A percentile compares a stretch with the other conserved stretches of the same genome.
These are phyloP conservation scores for Phytophthora sansomeana DNA, from an alignment of 352 stramenopile species.

Conservation along the genomic window DNA sequence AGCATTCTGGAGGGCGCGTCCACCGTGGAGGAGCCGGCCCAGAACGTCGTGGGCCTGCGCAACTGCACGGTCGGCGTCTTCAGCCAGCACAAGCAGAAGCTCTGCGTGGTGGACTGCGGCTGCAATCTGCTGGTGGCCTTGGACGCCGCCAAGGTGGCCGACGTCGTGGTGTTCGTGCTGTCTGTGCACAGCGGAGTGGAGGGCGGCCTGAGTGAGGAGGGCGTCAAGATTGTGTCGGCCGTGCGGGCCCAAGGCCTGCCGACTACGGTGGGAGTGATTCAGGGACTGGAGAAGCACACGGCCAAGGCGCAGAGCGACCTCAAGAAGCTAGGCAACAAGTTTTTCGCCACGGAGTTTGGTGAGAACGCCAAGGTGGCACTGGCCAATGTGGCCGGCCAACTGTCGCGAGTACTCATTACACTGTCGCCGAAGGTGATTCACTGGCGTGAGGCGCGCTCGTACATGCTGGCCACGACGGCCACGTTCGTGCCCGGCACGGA, in stretches of 20 bases:
- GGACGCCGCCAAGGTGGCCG: slow-evolving; percentile 88
- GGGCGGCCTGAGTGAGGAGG: slow-evolving; percentile 85
- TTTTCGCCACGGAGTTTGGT: slow-evolving; percentile 92
- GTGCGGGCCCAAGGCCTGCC: slow-evolving; percentile 94
- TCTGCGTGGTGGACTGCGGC: slow-evolving; percentile 86
- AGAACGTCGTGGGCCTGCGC: slow-evolving; percentile 48
- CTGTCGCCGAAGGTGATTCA: slow-evolving; percentile 87
- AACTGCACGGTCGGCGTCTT: slow-evolving; percentile 81
- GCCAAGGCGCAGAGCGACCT: slow-evolving; percentile 79
- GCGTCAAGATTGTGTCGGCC: slow-evolving; percentile 91
- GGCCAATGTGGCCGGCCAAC: slow-evolving; percentile 79
- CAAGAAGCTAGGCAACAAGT: slow-evolving; percentile 88
- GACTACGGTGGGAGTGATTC: slow-evolving; percentile 85
- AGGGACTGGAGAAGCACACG: slow-evolving; percentile 80
- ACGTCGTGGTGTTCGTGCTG: slow-evolving; percentile 85
- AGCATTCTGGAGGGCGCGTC: slow-evolving; percentile 71
- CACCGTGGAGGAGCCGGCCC: slow-evolving; percentile 62
- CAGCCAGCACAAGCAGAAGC: slow-evolving; percentile 89
- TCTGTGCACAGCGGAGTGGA: slow-evolving; percentile 84
- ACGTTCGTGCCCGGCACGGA: slow-evolving; percentile 59
- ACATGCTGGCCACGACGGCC: slow-evolving; percentile 83
- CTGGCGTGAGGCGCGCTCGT: slow-evolving; percentile 90
- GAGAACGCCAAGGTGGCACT: slow-evolving; percentile 83
- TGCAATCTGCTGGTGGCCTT: slow-evolving; percentile 84
- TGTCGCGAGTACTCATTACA: slow-evolving; percentile 85